Percentiles rank a stretch among this genome's conserved stretches.
Evolutionary conservation across 2,329 filamentous ascomycete species (phyloP).

Genomic region (Thelonectria rubi): DNA sequence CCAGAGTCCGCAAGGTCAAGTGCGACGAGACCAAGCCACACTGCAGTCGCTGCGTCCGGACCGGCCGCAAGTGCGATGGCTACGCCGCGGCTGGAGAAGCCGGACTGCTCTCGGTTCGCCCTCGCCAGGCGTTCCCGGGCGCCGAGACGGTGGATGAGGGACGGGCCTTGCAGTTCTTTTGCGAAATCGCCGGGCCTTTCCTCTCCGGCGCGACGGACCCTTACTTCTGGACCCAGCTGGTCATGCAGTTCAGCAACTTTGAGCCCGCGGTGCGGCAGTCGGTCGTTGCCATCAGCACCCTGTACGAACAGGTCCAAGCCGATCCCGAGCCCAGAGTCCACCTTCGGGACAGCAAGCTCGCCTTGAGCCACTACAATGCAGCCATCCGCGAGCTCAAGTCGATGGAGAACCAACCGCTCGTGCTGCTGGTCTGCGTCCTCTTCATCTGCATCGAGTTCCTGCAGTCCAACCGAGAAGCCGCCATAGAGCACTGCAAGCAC

Average conservation of each 20-base stretch:
- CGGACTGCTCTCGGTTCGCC: neutral
- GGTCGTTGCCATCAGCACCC: constrained; percentile 27
- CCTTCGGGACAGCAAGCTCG: constrained; percentile 19
- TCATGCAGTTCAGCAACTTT: constrained; percentile 34
- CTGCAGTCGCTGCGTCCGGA: neutral
- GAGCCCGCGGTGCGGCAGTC: constrained; percentile 26
- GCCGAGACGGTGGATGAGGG: neutral
- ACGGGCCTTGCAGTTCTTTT: constrained; percentile 27
- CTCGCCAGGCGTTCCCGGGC: neutral
- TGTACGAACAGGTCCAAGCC: constrained; percentile 24
- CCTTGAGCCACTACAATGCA: constrained; percentile 23
- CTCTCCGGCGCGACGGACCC: constrained; percentile 25
- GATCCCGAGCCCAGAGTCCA: neutral
- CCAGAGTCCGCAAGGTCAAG: constrained; percentile 3
- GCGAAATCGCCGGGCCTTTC: constrained; percentile 18
- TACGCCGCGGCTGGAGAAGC: neutral
- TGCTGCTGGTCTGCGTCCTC: constrained; percentile 26
- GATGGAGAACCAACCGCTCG: constrained; percentile 2
- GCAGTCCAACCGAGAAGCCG: constrained; percentile 22
- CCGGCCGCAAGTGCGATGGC: constrained; percentile 7
- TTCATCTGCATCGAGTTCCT: constrained; percentile 30
- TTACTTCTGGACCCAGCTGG: constrained; percentile 33
- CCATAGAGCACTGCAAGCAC: constrained; percentile 20
- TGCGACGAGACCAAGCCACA: constrained; percentile 6
- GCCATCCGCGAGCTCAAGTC: constrained; percentile 25